Evolutionary conservation across 192 early-diverging fungal genomes (phyloP), one percentile per base, ranked within the genome.

Genomic region (Funneliformis mosseae): DNA sequence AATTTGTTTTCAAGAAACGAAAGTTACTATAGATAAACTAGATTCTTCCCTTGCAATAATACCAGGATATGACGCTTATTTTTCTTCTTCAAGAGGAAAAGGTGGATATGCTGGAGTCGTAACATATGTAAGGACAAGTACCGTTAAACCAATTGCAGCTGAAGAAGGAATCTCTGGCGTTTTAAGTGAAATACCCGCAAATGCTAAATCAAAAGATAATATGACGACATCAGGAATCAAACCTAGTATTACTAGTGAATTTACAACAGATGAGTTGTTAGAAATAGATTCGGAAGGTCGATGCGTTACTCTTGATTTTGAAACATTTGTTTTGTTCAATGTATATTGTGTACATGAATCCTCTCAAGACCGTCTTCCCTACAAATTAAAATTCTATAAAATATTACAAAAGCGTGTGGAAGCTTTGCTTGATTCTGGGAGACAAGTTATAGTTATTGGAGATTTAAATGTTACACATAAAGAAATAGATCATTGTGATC

Each of bases 1-100:
- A 50, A 85, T 90, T 62, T 94, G 95, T 78, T 84, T 95, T 18
- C 95, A 96, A 80, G 95, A 96, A 86, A 89, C 90, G 75, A 96
- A 95, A 82, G 86, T 89, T 60, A 85, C 88, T 5, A 83, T 89
- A 3, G 81, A 85, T 11, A 89, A 89, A 70, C 81, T 94, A 0
- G 88, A 88, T 9, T 62, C 89, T 21, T 89, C 91, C 5, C 50
- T 92, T 12, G 92, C 89, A 0, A 46, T 93, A n/a, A 85, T 93
- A 6, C 87, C 89, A 14, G 92, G 91, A 0, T 94, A 91, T 76
- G 88, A 93, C 64, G 88, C 91, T 8, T 96, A 95, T 83, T 92
- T 94, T 81, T 88, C 92, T 9, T 90, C 89, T 69, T 88, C 89
- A 43, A 85, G 87, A 62, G 86, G 83, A 12, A 87, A 86, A 64